Percentiles rank a stretch among this genome's conserved stretches.
phyloP scores from a whole-genome alignment of 352 stramenopile genomes.

The Phytopythium delawarense region DNA sequence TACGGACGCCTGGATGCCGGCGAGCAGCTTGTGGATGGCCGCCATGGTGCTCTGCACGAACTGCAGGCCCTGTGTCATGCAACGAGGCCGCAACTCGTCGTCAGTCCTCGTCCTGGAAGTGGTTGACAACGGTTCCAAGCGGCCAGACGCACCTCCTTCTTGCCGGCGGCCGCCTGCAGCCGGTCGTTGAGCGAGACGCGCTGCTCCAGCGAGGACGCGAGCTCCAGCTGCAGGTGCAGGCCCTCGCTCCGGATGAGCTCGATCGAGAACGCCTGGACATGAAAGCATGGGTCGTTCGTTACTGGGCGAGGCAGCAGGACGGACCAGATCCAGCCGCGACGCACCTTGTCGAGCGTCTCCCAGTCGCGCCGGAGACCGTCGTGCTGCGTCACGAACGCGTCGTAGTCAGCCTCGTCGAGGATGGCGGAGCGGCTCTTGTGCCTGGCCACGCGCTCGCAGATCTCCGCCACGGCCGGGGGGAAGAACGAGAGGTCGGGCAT shows the following conservation, averaged over 20 bases:
- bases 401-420: constrained; percentile 59
- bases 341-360: constrained; percentile 68
- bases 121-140: not conserved
- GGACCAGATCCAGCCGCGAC: not conserved
- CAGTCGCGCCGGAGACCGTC: constrained; percentile 46
- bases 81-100: not conserved
- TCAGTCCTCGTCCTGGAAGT: not conserved
- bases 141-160: constrained; percentile 28
- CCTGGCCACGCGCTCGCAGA: constrained; percentile 47
- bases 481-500: constrained; percentile 55
- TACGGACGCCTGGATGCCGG: constrained; percentile 34
- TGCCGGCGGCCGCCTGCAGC: constrained; percentile 17
- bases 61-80: constrained; percentile 18
- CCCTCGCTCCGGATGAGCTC: constrained; percentile 46
- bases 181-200: constrained; percentile 17
- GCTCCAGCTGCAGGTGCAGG: constrained; percentile 32
- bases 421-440: constrained; percentile 52
- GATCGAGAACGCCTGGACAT: constrained; percentile 39
- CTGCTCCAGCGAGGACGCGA: constrained; percentile 11
- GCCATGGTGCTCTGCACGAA: constrained; percentile 44
- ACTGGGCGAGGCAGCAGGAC: not conserved
- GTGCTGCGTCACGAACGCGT: constrained; percentile 46
- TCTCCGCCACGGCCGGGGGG: constrained; percentile 32
- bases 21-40: constrained; percentile 42
- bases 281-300: not conserved